Base-by-base conservation (phyloP, 1,139 yeast genomes). In the Zygoascus meyerae region DNA sequence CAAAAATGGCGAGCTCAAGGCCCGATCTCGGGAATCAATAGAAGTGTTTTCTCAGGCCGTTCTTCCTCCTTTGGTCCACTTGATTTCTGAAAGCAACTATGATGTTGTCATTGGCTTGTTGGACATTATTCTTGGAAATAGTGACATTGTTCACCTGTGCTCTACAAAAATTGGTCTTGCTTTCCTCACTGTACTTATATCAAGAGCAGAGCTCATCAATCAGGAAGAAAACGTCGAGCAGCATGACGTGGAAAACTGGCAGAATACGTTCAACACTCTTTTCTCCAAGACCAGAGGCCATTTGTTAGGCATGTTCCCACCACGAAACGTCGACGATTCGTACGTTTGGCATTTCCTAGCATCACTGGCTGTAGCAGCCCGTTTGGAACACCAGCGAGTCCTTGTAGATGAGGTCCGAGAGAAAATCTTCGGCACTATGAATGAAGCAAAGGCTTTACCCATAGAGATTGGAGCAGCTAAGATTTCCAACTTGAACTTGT, bases 301-400 rank as follows among this genome's bases (percentile, higher is more conserved):
- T 64, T 74, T 92, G 49, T 73, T 83, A 2, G 73, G 80, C 26
- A 78, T 90, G 47, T 90, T 92, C 83, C 97, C 97, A 45, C 89
- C 92, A 43, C 60, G 66, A 52, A 57, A 60, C 34, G 84, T 78
- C 51, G 95, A 86, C 61, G 90, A 83, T 54, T 79, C 95, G 0
- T 89, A 90, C 60, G 90, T 89, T 42, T 92, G 98, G 98, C 97
- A 92, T 70, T 90, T 92, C 62, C 76, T 92, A 67, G 98, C 98
- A 33, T 85, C 96, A 11, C 75, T 92, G 52, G 94, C 97, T 0
- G 73, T 92, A 53, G 94, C 96, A 52, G 97, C 97, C 56, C 84
- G 86, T 64, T 75, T 90, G 58, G 87, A 84, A 59, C 97, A 90
- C 66, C 97, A 92, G 73, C 80, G 97, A 69, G 81, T 87, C 53